Percentiles rank a stretch among this genome's conserved stretches.
Conservation (phyloP, 305 asterid genomes). For the Fraxinus paxiana region DNA sequence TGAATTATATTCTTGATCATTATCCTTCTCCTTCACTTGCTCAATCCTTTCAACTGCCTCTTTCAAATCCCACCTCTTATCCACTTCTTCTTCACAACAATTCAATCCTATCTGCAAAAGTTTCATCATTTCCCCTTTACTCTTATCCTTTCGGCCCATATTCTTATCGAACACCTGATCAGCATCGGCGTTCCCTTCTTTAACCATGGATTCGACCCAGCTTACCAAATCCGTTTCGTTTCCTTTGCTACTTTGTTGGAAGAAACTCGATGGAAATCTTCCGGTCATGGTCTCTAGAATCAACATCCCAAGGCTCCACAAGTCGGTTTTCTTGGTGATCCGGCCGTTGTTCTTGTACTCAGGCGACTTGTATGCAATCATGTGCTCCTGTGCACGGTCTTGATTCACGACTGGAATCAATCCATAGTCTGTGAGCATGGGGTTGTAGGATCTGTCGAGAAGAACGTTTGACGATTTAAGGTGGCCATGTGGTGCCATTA, state of each 20-base stretch:
- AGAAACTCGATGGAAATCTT: conserved; percentile 46
- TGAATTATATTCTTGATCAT: neutral
- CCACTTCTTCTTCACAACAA: conserved; percentile 48
- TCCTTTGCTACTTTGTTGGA: conserved; percentile 43
- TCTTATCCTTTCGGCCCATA: conserved; percentile 28
- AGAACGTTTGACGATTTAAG: conserved; percentile 70
- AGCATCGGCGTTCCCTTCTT: conserved; percentile 9
- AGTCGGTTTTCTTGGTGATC: conserved; percentile 61
- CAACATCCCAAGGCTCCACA: conserved; percentile 60
- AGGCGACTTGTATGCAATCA: conserved; percentile 67
- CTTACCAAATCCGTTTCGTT: conserved; percentile 38
- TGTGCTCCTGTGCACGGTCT: conserved; percentile 52
- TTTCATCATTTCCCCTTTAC: conserved; percentile 50
- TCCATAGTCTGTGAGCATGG: conserved; percentile 58
- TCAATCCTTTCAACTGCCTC: conserved; percentile 50
- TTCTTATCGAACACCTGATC: conserved; percentile 43
- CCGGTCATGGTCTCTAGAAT: conserved; percentile 60
- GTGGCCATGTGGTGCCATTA: conserved; percentile 70
- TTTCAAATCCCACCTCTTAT: conserved; percentile 45
- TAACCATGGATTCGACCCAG: conserved; percentile 45
- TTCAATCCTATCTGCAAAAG: conserved; percentile 47
- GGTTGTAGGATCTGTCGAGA: conserved; percentile 36
- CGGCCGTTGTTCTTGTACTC: conserved; percentile 47
- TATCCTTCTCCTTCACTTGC: conserved; percentile 41
- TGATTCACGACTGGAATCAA: conserved; percentile 56